Evolutionary conservation across 257 asterid species (phyloP), one percentile per base, ranked within the genome.

Genomic region (Leonotis leonurus): DNA sequence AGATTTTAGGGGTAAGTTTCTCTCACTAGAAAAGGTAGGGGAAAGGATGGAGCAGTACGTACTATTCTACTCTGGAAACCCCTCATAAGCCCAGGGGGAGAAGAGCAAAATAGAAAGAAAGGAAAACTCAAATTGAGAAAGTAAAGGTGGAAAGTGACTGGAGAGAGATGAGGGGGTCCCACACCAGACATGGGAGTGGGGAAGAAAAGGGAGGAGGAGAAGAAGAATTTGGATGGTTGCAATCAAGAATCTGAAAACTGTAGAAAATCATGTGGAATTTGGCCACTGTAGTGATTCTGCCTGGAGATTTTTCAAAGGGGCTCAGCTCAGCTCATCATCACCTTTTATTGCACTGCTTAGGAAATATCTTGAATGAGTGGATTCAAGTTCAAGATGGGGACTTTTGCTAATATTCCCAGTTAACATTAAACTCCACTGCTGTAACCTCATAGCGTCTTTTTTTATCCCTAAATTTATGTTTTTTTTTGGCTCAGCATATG

Each of bases 1-100:
- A 81, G 85, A 76, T 76, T 76, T 86, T 73, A 65, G 73, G 87
- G 85, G 77, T 60, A 20, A 21, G 63, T 49, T 46, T 61, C 64
- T 68, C 58, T 30, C 53, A 14, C 53, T 55, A 30, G 58, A 25
- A 64, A 21, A 52, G 10, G 30, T 16, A 21, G 2, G 27, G 8
- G 8, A 30, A 30, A 30, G 5, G n/a, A 36, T 56, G 25, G 52
- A 50, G 52, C 46, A 49, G 17, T 37, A 37, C 45, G n/a, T n/a
- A n/a, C n/a, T n/a, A n/a, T n/a, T n/a, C n/a, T 35, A 62, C 5
- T 7, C 48, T 16, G 62, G 12, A 26, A 64, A 17, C 24, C 50
- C 69, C 45, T 29, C 68, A 51, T 27, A 40, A 65, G 65, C 57
- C 65, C 55, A 36, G 66, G 71, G 67, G 60, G 52, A 20, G 12